Evolutionary conservation across 306 rosid species (phyloP).

Genomic region (Oxytropis ochrocephala): DNA sequence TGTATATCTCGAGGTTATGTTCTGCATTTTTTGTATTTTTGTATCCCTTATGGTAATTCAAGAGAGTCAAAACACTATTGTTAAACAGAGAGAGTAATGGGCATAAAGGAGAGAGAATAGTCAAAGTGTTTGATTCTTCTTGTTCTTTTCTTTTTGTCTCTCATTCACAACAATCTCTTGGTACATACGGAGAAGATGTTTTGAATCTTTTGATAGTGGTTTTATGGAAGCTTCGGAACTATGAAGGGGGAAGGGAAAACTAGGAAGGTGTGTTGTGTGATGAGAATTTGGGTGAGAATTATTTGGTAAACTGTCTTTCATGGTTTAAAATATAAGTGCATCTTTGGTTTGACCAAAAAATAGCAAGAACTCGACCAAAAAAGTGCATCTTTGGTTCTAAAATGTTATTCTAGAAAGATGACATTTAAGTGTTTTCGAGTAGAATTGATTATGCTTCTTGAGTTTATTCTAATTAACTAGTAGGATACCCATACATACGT

Average conservation of each 20-base stretch:
- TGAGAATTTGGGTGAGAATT: neutral
- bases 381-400: no score
- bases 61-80: conserved; percentile 17
- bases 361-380: no score
- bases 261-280: neutral
- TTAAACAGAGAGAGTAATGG: neutral
- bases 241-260: neutral
- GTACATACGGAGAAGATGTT: neutral
- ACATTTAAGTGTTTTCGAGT: no score
- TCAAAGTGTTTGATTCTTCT: neutral
- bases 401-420: no score
- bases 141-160: neutral
- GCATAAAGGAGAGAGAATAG: neutral
- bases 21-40: neutral
- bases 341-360: no score
- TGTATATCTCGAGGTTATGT: conserved; percentile 33
- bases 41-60: conserved; percentile 12
- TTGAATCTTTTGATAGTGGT: neutral
- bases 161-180: neutral
- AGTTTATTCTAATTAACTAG: no score
- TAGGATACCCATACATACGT: no score
- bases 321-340: no score
- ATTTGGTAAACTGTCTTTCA: neutral
- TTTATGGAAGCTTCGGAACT: conserved; percentile 4
- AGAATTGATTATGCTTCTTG: no score